Evolutionary conservation across 2,329 filamentous ascomycete genomes (phyloP).

Genomic region (Curvularia lunata): DNA sequence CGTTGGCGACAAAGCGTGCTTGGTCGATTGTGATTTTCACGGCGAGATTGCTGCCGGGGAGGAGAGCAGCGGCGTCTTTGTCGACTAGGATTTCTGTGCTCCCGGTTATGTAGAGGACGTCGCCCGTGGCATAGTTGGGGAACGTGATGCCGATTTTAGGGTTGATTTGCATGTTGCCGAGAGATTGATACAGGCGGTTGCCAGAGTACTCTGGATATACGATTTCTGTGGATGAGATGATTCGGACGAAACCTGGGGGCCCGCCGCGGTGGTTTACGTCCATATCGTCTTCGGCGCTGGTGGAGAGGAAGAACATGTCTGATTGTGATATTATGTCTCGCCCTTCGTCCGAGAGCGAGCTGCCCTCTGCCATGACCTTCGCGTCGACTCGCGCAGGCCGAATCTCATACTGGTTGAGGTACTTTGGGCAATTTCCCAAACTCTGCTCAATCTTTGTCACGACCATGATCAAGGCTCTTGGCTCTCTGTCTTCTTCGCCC

Average conservation of each 20-base stretch:
- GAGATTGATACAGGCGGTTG: slow-evolving; percentile 81
- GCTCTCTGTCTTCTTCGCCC: slow-evolving; percentile 21
- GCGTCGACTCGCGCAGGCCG: slow-evolving; percentile 61
- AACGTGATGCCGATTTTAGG: slow-evolving; percentile 73
- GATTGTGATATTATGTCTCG: slow-evolving; percentile 65
- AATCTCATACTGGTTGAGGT: slow-evolving; percentile 76
- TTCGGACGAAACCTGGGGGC: slow-evolving; percentile 72
- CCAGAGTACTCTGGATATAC: slow-evolving; percentile 86
- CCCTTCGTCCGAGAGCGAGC: slow-evolving; percentile 61
- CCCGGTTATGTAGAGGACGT: slow-evolving; percentile 78
- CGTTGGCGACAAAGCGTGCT: slow-evolving; percentile 67
- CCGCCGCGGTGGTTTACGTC: slow-evolving; percentile 85
- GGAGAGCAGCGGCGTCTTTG: slow-evolving; percentile 63
- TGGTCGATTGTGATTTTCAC: slow-evolving; percentile 69
- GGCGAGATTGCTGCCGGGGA: slow-evolving; percentile 75
- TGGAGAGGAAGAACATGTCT: slow-evolving; percentile 81
- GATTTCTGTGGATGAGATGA: slow-evolving; percentile 67
- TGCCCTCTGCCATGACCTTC: slow-evolving; percentile 55
- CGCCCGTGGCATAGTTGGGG: slow-evolving; percentile 74
- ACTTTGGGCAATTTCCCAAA: slow-evolving; percentile 85
- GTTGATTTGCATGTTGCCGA: slow-evolving; percentile 75
- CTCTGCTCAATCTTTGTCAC: slow-evolving; percentile 74
- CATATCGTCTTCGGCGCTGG: slow-evolving; percentile 69
- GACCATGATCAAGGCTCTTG: slow-evolving; percentile 59
- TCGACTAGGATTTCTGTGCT: slow-evolving; percentile 70